Percentiles rank a stretch among this genome's conserved stretches.
phyloP scores from a whole-genome alignment of 306 rosid genomes.

The Lathyrus sativus region DNA sequence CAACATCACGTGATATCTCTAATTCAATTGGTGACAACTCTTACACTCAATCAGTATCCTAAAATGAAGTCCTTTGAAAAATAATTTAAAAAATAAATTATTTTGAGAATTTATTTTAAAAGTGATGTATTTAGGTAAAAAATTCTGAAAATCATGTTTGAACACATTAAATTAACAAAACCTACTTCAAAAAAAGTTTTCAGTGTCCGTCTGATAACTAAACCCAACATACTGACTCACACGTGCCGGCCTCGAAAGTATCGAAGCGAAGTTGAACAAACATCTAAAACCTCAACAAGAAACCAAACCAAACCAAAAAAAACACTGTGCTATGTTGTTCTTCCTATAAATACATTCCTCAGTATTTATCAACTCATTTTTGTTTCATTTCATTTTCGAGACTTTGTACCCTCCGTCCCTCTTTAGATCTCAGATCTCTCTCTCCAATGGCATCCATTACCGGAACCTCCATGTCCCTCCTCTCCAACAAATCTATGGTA shows the following conservation, averaged over 20 bases:
- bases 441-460: constrained; percentile 50
- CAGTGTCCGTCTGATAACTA: background rate
- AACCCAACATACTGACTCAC: background rate
- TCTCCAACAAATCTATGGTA: constrained; percentile 49
- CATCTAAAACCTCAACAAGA: background rate
- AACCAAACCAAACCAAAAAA: background rate
- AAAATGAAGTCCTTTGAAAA: too few species aligned
- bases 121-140: too few species aligned
- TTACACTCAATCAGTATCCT: too few species aligned
- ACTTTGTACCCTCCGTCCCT: constrained; percentile 52
- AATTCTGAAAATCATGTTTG: too few species aligned
- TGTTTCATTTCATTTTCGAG: background rate
- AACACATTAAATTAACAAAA: too few species aligned
- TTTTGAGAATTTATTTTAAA: too few species aligned
- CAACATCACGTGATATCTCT: too few species aligned
- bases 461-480: constrained; percentile 46
- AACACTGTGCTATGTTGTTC: too few species aligned
- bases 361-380: background rate
- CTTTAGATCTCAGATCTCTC: constrained; percentile 41
- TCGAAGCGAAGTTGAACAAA: background rate
- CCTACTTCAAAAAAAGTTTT: too few species aligned
- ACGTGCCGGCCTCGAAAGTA: constrained; percentile 19
- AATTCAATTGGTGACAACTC: too few species aligned
- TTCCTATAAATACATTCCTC: constrained; percentile 13
- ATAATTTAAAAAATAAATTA: too few species aligned